These are phyloP conservation scores for Candida morakotiae DNA, from an alignment of 805 yeast genomes.

Conservation along the genomic window DNA sequence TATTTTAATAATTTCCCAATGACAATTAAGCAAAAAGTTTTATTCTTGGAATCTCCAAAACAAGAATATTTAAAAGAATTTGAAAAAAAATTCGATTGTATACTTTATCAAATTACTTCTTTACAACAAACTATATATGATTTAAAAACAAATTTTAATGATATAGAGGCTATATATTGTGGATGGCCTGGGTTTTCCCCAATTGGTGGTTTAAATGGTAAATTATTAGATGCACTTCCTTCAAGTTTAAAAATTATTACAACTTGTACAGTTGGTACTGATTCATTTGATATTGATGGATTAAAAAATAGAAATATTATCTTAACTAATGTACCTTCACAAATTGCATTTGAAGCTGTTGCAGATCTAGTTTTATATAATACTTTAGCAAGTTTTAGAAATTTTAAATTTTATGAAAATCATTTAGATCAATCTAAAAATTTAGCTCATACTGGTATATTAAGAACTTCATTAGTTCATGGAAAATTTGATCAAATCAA, in stretches of 20 bases:
- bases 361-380: conserved; percentile 67
- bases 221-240: conserved; percentile 43
- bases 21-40: conserved; percentile 31
- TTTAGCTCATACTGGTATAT: conserved; percentile 27
- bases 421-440: conserved; percentile 31
- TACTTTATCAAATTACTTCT: conserved; percentile 38
- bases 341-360: conserved; percentile 63
- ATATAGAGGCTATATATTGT: conserved; percentile 52
- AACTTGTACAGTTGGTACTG: conserved; percentile 55
- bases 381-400: conserved; percentile 56
- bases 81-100: conserved; percentile 31
- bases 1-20: too few relatives aligned
- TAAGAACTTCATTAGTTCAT: conserved; percentile 36
- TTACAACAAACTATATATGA: conserved; percentile 38
- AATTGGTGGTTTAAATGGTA: conserved; percentile 49
- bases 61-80: conserved; percentile 42
- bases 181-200: conserved; percentile 54
- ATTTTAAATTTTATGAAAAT: conserved; percentile 30
- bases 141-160: conserved; percentile 34
- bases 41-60: conserved; percentile 49
- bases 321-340: conserved; percentile 54
- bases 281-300: conserved; percentile 42
- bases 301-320: conserved; percentile 42
- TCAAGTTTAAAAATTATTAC: conserved; percentile 43
- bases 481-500: conserved; percentile 32